phyloP scores from a whole-genome alignment of 345 rosid species.

The Carallia brachiata region DNA sequence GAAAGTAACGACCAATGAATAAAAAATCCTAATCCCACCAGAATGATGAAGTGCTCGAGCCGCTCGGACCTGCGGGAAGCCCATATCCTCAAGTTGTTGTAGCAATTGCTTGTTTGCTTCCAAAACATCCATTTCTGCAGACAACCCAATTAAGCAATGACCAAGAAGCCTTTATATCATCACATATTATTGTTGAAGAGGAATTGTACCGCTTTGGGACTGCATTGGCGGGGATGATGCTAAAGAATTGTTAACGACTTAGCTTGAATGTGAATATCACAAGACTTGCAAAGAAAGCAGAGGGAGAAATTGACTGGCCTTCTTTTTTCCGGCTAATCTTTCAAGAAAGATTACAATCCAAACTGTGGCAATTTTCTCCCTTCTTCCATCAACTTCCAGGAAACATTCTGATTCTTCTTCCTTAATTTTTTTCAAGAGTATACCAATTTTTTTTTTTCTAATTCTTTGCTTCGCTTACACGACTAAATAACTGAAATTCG shows the following conservation, averaged over 20 bases:
- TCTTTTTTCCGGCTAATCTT: no score
- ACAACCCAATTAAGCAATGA: background rate
- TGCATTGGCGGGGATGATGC: constrained; percentile 18
- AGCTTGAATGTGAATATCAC: background rate
- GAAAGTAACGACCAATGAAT: background rate
- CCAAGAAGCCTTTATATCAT: background rate
- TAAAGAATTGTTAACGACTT: background rate
- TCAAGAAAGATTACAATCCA: no score
- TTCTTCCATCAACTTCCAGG: constrained; percentile 2
- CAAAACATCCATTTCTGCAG: constrained; percentile 37
- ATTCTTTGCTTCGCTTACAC: no score
- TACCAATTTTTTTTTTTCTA: no score
- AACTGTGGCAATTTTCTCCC: constrained; percentile 1
- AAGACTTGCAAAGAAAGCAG: constrained; percentile 7
- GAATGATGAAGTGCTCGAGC: constrained; percentile 64
- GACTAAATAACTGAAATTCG: no score
- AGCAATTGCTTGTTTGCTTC: constrained; percentile 57
- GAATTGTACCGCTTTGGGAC: constrained; percentile 28
- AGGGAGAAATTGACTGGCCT: background rate
- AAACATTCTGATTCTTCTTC: constrained; percentile 7
- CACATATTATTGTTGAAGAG: background rate
- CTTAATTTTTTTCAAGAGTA: background rate
- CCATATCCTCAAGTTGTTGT: constrained; percentile 62
- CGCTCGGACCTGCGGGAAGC: constrained; percentile 57
- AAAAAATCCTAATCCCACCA: constrained; percentile 32